Conservation (phyloP, 2,329 filamentous ascomycete genomes). For the Penicillium digitatum region DNA sequence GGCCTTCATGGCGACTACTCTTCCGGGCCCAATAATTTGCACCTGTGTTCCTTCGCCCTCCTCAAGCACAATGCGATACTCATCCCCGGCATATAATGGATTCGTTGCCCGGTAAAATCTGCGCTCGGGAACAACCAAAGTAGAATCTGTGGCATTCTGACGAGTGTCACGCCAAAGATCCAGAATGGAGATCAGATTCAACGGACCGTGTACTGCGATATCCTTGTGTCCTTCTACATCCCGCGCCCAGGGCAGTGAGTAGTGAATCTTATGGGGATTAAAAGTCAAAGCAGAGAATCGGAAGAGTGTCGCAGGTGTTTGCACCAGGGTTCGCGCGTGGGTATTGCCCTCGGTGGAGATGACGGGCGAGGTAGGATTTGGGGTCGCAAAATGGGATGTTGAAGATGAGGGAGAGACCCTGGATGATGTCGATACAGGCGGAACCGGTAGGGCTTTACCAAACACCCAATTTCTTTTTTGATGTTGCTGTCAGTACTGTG, state of each 20-base stretch:
- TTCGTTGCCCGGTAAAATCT: conserved; percentile 50
- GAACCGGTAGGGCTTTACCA: conserved; percentile 35
- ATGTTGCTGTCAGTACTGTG: not conserved
- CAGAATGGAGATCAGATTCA: conserved; percentile 44
- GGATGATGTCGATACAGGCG: conserved; percentile 7
- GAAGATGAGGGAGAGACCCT: conserved; percentile 1
- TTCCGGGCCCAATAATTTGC: conserved; percentile 33
- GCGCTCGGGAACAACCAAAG: conserved; percentile 37
- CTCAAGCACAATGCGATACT: conserved; percentile 44
- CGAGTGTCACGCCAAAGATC: conserved; percentile 44
- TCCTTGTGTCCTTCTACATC: conserved; percentile 44
- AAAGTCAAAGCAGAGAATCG: conserved; percentile 45
- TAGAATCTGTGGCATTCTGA: conserved; percentile 15
- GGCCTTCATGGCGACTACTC: conserved; percentile 38
- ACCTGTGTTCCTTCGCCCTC: conserved; percentile 29
- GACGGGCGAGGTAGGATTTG: conserved; percentile 17
- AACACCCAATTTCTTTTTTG: conserved; percentile 44
- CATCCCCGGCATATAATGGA: conserved; percentile 49
- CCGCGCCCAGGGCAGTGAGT: conserved; percentile 43
- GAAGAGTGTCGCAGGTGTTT: conserved; percentile 42
- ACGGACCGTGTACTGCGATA: conserved; percentile 43
- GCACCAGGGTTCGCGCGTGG: conserved; percentile 34
- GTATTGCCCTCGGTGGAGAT: conserved; percentile 23
- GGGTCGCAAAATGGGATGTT: conserved; percentile 13
- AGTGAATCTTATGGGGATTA: conserved; percentile 46